These are phyloP conservation scores for Arthrocladium fulminans DNA, from an alignment of 2,329 filamentous ascomycete species.

Conservation along the genomic window DNA sequence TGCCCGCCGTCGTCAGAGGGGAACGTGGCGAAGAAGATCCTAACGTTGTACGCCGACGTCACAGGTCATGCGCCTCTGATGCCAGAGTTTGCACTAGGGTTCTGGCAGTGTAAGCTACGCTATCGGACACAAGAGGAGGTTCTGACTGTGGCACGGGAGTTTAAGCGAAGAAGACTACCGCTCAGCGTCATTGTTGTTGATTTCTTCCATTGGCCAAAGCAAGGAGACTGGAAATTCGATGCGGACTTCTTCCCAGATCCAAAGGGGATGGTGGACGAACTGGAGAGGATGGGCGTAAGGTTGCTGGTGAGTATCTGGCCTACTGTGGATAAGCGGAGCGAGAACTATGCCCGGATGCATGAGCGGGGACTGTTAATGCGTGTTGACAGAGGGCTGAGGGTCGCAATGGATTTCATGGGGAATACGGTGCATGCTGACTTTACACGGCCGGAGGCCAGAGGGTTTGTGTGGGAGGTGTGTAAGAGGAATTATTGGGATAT, in stretches of 20 bases:
- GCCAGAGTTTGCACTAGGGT: conserved; percentile 59
- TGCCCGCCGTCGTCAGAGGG: conserved; percentile 31
- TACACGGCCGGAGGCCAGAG: conserved; percentile 51
- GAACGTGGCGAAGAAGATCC: conserved; percentile 47
- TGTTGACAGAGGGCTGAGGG: conserved; percentile 50
- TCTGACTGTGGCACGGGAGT: conserved; percentile 51
- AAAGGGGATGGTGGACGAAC: conserved; percentile 55
- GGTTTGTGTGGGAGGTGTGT: conserved; percentile 51
- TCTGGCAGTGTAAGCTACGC: conserved; percentile 60
- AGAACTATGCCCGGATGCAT: conserved; percentile 55
- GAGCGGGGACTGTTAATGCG: conserved; percentile 53
- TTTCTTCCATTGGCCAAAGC: conserved; percentile 59
- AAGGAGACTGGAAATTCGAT: conserved; percentile 63
- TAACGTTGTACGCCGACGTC: conserved; percentile 46
- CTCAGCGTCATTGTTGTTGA: conserved; percentile 59
- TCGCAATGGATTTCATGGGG: conserved; percentile 51
- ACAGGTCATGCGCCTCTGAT: conserved; percentile 57
- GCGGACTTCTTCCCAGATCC: conserved; percentile 56
- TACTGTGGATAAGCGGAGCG: conserved; percentile 50
- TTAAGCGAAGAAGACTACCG: conserved; percentile 46
- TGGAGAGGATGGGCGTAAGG: conserved; percentile 51
- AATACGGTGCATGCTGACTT: conserved; percentile 54
- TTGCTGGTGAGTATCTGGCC: conserved; percentile 65
- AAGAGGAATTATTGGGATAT: conserved; percentile 54
- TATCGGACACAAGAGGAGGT: conserved; percentile 60